Base-by-base conservation (phyloP, 108 stramenopile species). In the Cyclotella kingstonii region DNA sequence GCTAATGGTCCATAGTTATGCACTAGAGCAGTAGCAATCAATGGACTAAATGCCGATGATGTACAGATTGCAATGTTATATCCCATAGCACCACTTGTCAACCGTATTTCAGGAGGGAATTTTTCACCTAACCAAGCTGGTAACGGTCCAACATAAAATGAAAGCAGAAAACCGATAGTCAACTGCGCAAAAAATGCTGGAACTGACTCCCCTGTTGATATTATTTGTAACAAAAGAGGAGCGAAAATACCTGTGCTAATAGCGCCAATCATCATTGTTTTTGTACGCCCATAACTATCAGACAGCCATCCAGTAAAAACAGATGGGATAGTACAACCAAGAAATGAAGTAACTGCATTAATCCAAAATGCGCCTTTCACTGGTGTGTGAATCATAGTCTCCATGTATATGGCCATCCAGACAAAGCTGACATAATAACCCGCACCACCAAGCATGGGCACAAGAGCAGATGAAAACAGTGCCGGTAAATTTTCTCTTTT, bases 381-480 rank as follows among this genome's bases (percentile, higher is more conserved):
- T 1, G 87, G 84, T 31, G 87, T 82, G 45, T 83, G 69, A 31
- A 84, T 22, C 11, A 85, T 56, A 8, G 74, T 56, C 28, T 81
- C 79, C 85, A 86, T 83, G 56, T 55, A 86, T 10, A 81, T 67
- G 4, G 85, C 81, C 66, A 82, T 72, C 82, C 85, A 86, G 1
- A 86, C 77, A 56, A 79, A 86, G 5, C 69, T 57, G 6, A 86
- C 23, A 38, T 86, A 86, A 60, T 77, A 86, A 15, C 81, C 80
- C 31, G 72, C 64, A 30, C 65, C 70, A 73, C 70, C 82, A 8
- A 89, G 30, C 80, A 84, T 84, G 0, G 84, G 84, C 7, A 66
- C 63, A 48, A 84, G 50, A 15, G 57, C 38, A 1, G 84, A 78
- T 25, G 66, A 47, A 0, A 86, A 38, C 19, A 85, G 45, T 0